phyloP scores from a whole-genome alignment of 768 basidiomycete genomes.

The Calvatia gigantea region DNA sequence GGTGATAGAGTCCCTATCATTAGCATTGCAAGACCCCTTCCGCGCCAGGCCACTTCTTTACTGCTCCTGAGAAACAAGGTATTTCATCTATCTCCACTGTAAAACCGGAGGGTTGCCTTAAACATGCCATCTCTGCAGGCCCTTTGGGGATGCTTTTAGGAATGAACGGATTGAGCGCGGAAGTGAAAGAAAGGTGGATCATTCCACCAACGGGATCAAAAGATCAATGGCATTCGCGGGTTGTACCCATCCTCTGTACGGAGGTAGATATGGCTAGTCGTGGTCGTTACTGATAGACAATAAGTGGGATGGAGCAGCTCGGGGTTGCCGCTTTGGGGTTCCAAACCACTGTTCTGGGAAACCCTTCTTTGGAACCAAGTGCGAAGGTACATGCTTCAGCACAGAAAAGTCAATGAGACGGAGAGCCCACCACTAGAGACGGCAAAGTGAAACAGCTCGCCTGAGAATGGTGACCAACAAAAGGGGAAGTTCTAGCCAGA shows the following conservation, averaged over 20 bases:
- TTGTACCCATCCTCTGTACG: not conserved
- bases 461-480: not conserved
- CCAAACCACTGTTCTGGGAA: conserved; percentile 5
- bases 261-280: not conserved
- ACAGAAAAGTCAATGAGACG: not conserved
- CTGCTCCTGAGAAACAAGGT: not conserved
- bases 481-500: not conserved
- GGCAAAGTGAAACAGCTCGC: not conserved
- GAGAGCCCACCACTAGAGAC: not conserved
- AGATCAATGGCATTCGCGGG: not conserved
- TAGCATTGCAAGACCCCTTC: not conserved
- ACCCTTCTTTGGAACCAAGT: conserved; percentile 2
- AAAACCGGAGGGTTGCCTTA: not conserved
- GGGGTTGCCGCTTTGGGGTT: not conserved
- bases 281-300: not conserved
- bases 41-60: conserved; percentile 2
- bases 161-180: not conserved
- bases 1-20: conserved; percentile 6
- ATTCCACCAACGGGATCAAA: not conserved
- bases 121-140: conserved; percentile 4
- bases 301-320: not conserved
- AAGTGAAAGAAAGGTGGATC: conserved; percentile 1
- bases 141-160: not conserved
- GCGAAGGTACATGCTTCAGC: conserved; percentile 5
- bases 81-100: not conserved